Conservation (phyloP, 208 protist species). For the Trypanosoma theileri region DNA sequence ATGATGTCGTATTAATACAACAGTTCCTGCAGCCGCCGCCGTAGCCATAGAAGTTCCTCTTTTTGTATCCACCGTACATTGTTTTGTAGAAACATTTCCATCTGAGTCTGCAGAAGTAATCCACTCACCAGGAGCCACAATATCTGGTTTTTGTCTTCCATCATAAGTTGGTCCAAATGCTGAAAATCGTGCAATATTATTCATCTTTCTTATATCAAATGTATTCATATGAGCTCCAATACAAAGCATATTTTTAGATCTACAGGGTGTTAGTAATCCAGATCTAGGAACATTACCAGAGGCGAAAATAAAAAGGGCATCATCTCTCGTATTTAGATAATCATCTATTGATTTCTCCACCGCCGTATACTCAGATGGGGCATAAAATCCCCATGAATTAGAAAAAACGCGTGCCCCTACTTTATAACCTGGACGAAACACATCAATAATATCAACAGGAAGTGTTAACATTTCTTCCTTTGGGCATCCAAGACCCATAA, state of each 20-base stretch:
- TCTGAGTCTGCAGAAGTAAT: conserved; percentile 44
- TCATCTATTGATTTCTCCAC: conserved; percentile 72
- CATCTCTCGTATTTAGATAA: conserved; percentile 51
- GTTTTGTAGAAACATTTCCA: conserved; percentile 13
- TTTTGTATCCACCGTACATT: conserved; percentile 42
- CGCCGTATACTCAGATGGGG: conserved; percentile 41
- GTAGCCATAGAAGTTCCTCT: conserved; percentile 93
- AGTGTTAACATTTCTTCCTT: conserved; percentile 33
- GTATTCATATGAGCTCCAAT: conserved; percentile 74
- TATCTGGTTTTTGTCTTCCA: conserved; percentile 79
- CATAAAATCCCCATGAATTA: conserved; percentile 88
- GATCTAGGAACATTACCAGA: conserved; percentile 54
- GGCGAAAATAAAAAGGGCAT: conserved; percentile 77
- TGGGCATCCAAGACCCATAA: conserved; percentile 53
- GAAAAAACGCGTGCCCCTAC: conserved; percentile 73
- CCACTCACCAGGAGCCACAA: conserved; percentile 65
- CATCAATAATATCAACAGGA: conserved; percentile 48
- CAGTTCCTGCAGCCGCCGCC: conserved; percentile 64
- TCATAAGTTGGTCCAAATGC: conserved; percentile 81
- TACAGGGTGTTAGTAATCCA: conserved; percentile 50
- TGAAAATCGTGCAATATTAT: conserved; percentile 53
- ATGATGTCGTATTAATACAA: conserved; percentile 88
- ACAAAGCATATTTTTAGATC: conserved; percentile 86
- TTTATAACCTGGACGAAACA: conserved; percentile 60
- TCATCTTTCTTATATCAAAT: conserved; percentile 11